phyloP scores from a whole-genome alignment of 2,329 filamentous ascomycete genomes.

The Alternaria burnsii region DNA sequence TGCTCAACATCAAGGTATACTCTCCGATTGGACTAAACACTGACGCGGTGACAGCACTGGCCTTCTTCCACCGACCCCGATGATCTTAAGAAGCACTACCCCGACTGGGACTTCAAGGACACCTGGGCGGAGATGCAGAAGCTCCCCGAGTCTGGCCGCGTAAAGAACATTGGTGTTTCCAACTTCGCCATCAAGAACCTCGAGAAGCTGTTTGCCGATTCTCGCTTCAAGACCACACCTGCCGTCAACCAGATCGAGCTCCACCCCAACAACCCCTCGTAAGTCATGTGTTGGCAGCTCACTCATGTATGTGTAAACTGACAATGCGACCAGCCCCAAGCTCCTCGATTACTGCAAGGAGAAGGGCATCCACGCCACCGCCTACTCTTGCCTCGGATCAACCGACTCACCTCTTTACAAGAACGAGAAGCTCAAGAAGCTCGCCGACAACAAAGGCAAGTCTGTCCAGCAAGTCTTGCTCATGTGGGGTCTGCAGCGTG shows the following conservation, averaged over 20 bases:
- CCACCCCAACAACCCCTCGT: conserved; percentile 80
- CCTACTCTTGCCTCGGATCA: conserved; percentile 77
- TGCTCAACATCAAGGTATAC: neutral
- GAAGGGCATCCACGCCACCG: conserved; percentile 79
- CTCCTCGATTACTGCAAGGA: conserved; percentile 75
- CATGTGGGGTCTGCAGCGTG: conserved; percentile 81
- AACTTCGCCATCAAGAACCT: conserved; percentile 86
- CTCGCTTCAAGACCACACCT: conserved; percentile 67
- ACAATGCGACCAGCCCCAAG: conserved; percentile 62
- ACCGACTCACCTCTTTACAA: conserved; percentile 75
- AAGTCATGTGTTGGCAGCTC: conserved; percentile 15
- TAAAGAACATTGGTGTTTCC: conserved; percentile 82
- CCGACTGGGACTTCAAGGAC: conserved; percentile 83
- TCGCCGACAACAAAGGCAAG: conserved; percentile 72
- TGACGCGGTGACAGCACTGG: conserved; percentile 58
- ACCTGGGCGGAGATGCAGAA: conserved; percentile 79
- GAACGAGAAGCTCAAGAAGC: conserved; percentile 67
- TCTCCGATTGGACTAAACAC: neutral
- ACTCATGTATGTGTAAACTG: conserved; percentile 7
- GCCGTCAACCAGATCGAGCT: conserved; percentile 86
- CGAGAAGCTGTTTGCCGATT: conserved; percentile 74
- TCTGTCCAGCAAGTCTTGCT: conserved; percentile 79
- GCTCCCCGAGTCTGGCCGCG: conserved; percentile 73
- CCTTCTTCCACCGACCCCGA: conserved; percentile 70
- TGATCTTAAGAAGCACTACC: conserved; percentile 71